These are phyloP conservation scores for Aureobasidium sp. DNA, from an alignment of 2,329 filamentous ascomycete genomes.

Conservation along the genomic window DNA sequence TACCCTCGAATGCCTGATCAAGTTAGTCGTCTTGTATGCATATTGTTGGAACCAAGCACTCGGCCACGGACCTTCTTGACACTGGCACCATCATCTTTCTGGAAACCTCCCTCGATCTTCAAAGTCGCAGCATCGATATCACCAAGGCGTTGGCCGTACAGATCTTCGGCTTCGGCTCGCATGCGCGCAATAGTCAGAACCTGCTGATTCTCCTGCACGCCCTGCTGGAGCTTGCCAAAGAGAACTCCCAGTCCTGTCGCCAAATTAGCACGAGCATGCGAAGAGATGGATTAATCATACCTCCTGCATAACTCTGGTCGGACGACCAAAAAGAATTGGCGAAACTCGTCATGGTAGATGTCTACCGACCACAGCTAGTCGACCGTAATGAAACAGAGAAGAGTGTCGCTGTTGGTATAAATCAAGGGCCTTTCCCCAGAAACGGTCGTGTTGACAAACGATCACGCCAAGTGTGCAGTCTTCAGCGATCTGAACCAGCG, in stretches of 20 bases:
- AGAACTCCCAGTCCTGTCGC: slow-evolving; percentile 70
- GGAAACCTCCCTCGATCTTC: slow-evolving; percentile 75
- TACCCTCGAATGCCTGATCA: slow-evolving; percentile 79
- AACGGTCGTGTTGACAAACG: neutral
- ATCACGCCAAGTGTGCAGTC: neutral
- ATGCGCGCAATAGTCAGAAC: slow-evolving; percentile 83
- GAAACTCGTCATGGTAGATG: slow-evolving; percentile 67
- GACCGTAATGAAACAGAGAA: neutral
- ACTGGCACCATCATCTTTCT: slow-evolving; percentile 88
- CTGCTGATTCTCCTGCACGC: slow-evolving; percentile 90
- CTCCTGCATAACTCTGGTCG: slow-evolving; percentile 76
- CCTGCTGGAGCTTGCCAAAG: slow-evolving; percentile 94
- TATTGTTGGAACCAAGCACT: neutral
- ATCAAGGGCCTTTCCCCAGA: slow-evolving; percentile 9
- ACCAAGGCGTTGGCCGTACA: slow-evolving; percentile 71
- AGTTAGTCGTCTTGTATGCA: neutral
- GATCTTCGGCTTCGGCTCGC: slow-evolving; percentile 91
- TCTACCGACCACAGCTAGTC: neutral
- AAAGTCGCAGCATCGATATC: slow-evolving; percentile 79
- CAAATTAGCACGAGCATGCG: neutral
- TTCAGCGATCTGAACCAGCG: neutral
- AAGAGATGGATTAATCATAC: slow-evolving; percentile 39
- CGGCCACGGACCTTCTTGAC: slow-evolving; percentile 68
- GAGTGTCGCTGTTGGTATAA: neutral
- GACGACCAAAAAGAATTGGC: slow-evolving; percentile 95